These are phyloP conservation scores for Phialemonium atrogriseum DNA, from an alignment of 2,329 filamentous ascomycete species.

Conservation along the genomic window DNA sequence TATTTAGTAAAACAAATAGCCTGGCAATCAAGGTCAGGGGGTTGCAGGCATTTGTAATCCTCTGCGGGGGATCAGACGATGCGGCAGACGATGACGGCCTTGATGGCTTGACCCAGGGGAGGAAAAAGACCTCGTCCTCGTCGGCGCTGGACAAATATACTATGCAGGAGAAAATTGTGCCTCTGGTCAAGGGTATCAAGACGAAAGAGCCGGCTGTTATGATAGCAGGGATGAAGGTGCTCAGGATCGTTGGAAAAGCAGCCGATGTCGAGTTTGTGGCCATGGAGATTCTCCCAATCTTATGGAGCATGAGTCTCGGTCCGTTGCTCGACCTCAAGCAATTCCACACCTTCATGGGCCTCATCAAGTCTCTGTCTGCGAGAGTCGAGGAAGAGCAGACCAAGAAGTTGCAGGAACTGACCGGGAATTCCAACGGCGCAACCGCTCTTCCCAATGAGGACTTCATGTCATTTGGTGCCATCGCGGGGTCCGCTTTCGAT, in stretches of 20 bases:
- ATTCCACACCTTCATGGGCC: constrained; percentile 82
- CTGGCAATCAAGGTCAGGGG: constrained; percentile 91
- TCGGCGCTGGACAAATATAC: constrained; percentile 94
- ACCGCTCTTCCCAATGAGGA: constrained; percentile 49
- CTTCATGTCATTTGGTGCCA: constrained; percentile 61
- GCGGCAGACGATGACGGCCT: constrained; percentile 58
- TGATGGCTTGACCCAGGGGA: constrained; percentile 56
- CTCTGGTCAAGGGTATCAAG: constrained; percentile 84
- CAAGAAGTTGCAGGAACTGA: constrained; percentile 79
- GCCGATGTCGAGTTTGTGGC: constrained; percentile 89
- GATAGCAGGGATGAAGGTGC: constrained; percentile 81
- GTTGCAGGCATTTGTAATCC: constrained; percentile 78
- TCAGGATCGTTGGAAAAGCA: constrained; percentile 71
- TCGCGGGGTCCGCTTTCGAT: constrained; percentile 53
- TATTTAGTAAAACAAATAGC: constrained; percentile 89
- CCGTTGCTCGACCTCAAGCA: constrained; percentile 80
- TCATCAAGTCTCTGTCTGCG: constrained; percentile 72
- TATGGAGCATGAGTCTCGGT: constrained; percentile 89
- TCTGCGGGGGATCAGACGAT: constrained; percentile 69
- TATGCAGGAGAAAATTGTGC: constrained; percentile 94
- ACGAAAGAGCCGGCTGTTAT: constrained; percentile 97
- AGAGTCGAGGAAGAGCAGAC: constrained; percentile 84
- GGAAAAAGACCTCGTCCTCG: constrained; percentile 56
- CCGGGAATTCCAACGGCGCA: constrained; percentile 45
- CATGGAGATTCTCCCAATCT: constrained; percentile 77